phyloP scores from a whole-genome alignment of 2,329 filamentous ascomycete genomes.

The Pseudonectria buxi region DNA sequence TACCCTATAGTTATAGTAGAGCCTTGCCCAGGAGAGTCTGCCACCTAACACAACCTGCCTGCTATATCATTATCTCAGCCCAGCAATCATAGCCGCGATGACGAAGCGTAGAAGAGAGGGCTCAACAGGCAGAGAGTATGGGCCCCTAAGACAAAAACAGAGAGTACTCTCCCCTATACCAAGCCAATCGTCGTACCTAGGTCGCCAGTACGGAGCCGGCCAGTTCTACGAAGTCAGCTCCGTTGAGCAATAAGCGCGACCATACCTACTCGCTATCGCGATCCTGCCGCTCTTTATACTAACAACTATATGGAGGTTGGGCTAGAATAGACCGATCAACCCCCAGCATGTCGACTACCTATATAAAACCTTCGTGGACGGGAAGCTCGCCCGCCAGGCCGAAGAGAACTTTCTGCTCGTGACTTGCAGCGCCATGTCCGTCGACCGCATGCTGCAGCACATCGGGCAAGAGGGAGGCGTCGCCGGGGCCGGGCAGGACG shows the following conservation, averaged over 20 bases:
- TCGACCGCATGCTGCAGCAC: conserved; percentile 1
- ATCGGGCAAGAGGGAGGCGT: not conserved
- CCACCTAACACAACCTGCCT: no score
- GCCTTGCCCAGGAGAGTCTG: no score
- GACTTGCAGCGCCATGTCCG: not conserved
- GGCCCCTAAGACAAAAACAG: no score
- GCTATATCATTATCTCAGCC: no score
- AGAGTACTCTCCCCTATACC: no score
- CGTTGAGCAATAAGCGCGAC: not conserved
- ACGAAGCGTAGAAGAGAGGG: no score
- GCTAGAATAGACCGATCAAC: not conserved
- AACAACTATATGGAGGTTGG: conserved; percentile 1
- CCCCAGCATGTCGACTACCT: conserved; percentile 1
- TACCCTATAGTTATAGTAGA: no score
- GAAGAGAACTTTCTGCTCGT: conserved; percentile 4
- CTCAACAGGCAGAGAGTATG: no score
- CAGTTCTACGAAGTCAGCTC: no score
- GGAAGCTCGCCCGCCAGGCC: not conserved
- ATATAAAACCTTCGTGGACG: not conserved
- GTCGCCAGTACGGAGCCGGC: no score
- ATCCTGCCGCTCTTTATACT: conserved; percentile 2
- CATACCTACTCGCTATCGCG: not conserved
- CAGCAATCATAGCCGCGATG: no score
- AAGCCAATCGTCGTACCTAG: no score
- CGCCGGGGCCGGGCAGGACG: not conserved